Percentiles rank a stretch among this genome's conserved stretches.
phyloP scores from a whole-genome alignment of 176 grass and related monocot genomes.

The Phyllostachys edulis region DNA sequence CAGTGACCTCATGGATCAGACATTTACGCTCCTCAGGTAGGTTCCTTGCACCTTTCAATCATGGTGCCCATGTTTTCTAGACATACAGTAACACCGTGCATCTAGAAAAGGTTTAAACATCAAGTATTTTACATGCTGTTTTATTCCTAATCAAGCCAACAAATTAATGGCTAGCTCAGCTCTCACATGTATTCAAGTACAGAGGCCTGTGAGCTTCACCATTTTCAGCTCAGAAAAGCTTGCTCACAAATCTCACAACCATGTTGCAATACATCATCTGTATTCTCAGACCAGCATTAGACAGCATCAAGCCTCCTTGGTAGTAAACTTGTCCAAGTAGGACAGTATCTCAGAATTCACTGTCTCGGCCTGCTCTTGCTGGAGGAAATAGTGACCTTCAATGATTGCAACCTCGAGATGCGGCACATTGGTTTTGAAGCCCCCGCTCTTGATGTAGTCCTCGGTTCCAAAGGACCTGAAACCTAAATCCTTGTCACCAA shows the following conservation, averaged over 20 bases:
- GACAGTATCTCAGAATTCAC: constrained; percentile 56
- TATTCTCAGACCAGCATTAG: background rate
- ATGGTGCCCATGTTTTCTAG: no score
- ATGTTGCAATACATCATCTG: background rate
- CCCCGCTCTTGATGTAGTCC: constrained; percentile 43
- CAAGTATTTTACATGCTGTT: no score
- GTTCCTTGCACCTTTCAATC: no score
- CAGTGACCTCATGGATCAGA: background rate
- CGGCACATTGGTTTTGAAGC: constrained; percentile 44
- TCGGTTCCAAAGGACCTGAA: constrained; percentile 34
- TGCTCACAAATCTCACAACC: background rate
- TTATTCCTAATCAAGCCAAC: background rate
- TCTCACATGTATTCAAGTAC: constrained; percentile 14
- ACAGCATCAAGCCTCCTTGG: no score
- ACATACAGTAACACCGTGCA: no score
- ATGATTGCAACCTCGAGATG: constrained; percentile 48
- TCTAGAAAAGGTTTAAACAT: no score
- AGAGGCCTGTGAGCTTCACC: background rate
- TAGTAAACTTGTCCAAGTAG: constrained; percentile 36
- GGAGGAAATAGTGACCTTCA: constrained; percentile 63
- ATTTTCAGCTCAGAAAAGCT: background rate
- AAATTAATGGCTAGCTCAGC: background rate
- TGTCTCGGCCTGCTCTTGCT: constrained; percentile 56
- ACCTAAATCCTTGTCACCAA: constrained; percentile 50
- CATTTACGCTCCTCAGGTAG: no score